Percentiles rank a stretch among this genome's conserved stretches.
Evolutionary conservation across 179 eudicot genomes (phyloP).

Genomic region (Beta lomatogona): DNA sequence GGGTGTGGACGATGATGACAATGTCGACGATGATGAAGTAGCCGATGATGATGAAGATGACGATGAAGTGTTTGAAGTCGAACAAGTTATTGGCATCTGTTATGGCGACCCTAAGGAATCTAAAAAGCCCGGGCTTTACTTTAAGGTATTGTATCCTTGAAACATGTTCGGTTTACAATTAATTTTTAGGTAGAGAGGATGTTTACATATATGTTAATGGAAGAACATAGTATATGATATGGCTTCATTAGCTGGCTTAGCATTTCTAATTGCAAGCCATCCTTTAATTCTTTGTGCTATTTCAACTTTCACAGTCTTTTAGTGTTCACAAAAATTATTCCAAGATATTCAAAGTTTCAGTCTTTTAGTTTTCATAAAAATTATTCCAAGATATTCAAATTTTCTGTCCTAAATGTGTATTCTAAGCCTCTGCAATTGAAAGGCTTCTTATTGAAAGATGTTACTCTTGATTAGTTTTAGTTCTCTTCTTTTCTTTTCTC

Average conservation of each 20-base stretch:
- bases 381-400: background rate
- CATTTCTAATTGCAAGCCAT: background rate
- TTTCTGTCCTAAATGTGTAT: background rate
- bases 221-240: background rate
- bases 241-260: background rate
- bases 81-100: conserved; percentile 55
- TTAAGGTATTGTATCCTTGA: conserved; percentile 55
- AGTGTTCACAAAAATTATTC: background rate
- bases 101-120: conserved; percentile 62
- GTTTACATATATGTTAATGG: background rate
- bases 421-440: background rate
- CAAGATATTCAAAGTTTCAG: background rate
- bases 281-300: background rate
- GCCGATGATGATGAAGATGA: conserved; percentile 36
- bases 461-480: background rate
- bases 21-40: conserved; percentile 28
- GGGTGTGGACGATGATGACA: conserved; percentile 25
- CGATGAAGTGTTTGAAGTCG: conserved; percentile 65
- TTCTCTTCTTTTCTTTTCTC: no score
- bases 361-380: background rate
- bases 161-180: background rate
- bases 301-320: background rate
- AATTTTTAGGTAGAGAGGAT: background rate
- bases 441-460: no score
- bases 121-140: conserved; percentile 38